Percentiles rank a stretch among this genome's conserved stretches.
Conservation (phyloP, 768 basidiomycete species). For the Collybiopsis luxurians region DNA sequence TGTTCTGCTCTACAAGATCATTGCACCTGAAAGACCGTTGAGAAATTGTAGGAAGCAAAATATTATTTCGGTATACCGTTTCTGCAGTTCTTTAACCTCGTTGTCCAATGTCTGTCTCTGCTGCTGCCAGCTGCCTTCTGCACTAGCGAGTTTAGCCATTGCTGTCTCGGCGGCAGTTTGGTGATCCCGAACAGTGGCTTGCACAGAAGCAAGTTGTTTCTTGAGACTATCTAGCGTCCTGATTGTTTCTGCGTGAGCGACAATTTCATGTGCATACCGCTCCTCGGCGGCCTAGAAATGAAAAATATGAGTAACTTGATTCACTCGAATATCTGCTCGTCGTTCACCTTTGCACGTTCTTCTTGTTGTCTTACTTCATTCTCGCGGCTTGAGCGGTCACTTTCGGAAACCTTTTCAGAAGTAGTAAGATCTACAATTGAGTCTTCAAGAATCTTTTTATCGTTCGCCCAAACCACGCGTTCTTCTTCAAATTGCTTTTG, state of each 20-base stretch:
- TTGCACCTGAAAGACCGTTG: constrained; percentile 47
- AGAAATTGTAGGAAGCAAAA: not conserved
- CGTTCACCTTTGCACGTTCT: constrained; percentile 62
- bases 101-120: constrained; percentile 78
- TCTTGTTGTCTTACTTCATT: constrained; percentile 65
- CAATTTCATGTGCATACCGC: constrained; percentile 76
- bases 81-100: constrained; percentile 69
- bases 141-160: constrained; percentile 63
- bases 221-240: constrained; percentile 65
- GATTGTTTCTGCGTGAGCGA: constrained; percentile 84
- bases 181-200: constrained; percentile 55
- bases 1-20: constrained; percentile 75
- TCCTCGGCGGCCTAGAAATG: constrained; percentile 65
- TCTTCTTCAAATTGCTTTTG: constrained; percentile 69
- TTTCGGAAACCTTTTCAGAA: constrained; percentile 67
- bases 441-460: constrained; percentile 81
- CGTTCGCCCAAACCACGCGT: constrained; percentile 65
- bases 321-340: not conserved
- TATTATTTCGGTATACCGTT: constrained; percentile 46
- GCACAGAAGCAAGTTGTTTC: constrained; percentile 53
- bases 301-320: not conserved
- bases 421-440: constrained; percentile 79
- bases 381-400: constrained; percentile 60
- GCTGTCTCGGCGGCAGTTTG: constrained; percentile 69
- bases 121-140: constrained; percentile 77